Evolutionary conservation across 1,139 yeast genomes (phyloP), one percentile per base, ranked within the genome.

Genomic region (Magnusiomyces suaveolens): DNA sequence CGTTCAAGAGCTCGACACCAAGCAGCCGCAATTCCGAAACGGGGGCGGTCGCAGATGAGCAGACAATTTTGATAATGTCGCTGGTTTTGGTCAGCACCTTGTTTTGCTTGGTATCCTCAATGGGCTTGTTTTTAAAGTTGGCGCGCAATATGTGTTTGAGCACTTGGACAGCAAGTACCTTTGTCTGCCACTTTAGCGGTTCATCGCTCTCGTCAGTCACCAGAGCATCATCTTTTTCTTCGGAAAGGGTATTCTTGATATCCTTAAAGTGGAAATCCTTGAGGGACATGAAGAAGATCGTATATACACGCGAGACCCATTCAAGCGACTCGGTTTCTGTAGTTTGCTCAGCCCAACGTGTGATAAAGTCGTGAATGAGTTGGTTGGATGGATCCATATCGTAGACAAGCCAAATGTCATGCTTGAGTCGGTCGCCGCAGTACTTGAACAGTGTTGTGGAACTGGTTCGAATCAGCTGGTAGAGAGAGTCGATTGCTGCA

Each of bases 21-120:
- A 77, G 69, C 16, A 83, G 67, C 60, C 88, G 81, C 57, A 89
- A 72, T 6, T 76, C 74, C 26, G 79, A 69, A 2, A 87, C 78
- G 1, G 84, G 77, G 0, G 95, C 79, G 0, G 96, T 85, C 0
- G 96, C 82, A 0, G 96, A 90, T 21, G 86, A 76, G 63, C 87
- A 89, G 0, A 96, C 83, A 18, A 89, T 75, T 60, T 85, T 83
- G 38, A 90, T 84, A 46, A 90, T 70, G 41, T 87, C 95, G 24
- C 86, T 81, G 6, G 87, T 77, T 56, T 76, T 78, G 0, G 75
- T 67, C 4, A 80, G 73, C 39, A 87, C 67, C 2, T 64, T 60
- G 10, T 63, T 58, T 16, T 20, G 32, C 1, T 50, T 43, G 41
- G 55, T 51, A 39, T 64, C 62, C 0, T 70, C 69, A 21, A 74